Evolutionary conservation across 257 asterid genomes (phyloP).

Genomic region (Apocynum venetum): DNA sequence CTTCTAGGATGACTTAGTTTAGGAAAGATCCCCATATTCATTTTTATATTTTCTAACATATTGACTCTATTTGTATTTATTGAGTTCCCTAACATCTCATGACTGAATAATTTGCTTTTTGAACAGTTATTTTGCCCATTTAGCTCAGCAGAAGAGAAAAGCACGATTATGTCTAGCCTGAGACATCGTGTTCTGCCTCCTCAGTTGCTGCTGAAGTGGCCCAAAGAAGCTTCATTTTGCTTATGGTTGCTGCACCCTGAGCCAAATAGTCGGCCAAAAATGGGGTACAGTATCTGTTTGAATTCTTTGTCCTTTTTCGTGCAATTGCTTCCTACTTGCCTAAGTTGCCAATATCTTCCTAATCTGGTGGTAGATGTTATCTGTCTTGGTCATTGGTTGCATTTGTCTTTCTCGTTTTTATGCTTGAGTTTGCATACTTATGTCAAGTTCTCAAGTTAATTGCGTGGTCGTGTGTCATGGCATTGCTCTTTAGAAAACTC

Average conservation of each 20-base stretch:
- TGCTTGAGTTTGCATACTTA: neutral
- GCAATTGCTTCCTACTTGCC: neutral
- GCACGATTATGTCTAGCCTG: constrained; percentile 71
- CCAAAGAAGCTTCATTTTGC: constrained; percentile 98
- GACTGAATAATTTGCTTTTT: constrained; percentile 20
- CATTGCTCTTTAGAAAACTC: neutral
- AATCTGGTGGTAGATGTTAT: neutral
- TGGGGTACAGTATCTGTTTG: constrained; percentile 45
- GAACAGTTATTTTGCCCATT: constrained; percentile 77
- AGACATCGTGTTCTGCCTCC: constrained; percentile 95
- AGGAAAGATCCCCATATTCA: neutral
- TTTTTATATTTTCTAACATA: neutral
- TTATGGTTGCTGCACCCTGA: constrained; percentile 95
- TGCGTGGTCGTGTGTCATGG: neutral
- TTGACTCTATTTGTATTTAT: neutral
- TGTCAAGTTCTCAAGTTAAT: neutral
- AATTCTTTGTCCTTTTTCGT: neutral
- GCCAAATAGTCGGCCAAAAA: constrained; percentile 72
- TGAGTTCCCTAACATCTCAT: neutral
- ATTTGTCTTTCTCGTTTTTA: neutral
- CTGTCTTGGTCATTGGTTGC: neutral
- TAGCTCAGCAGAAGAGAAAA: constrained; percentile 65
- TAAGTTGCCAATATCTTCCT: neutral
- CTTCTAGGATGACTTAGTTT: neutral
- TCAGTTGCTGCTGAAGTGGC: constrained; percentile 89